phyloP scores from a whole-genome alignment of 768 basidiomycete genomes.

The Mycena capillaripes region DNA sequence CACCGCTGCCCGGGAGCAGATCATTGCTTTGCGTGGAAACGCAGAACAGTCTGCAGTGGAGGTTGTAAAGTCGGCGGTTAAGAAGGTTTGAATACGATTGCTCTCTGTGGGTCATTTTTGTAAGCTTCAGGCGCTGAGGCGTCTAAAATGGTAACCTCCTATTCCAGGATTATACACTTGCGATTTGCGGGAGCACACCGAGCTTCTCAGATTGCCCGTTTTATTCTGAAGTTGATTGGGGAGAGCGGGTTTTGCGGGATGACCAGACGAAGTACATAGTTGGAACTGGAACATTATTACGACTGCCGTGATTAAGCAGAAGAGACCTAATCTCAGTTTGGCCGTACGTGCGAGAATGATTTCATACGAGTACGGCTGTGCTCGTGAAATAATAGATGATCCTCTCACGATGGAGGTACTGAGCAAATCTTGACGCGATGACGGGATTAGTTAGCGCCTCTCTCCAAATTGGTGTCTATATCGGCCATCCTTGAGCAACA shows the following conservation, averaged over 20 bases:
- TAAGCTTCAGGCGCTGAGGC: neutral
- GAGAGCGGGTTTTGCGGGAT: neutral
- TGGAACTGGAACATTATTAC: neutral
- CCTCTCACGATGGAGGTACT: neutral
- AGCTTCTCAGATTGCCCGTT: neutral
- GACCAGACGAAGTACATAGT: no score
- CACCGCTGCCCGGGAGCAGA: constrained; percentile 29
- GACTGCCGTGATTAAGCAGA: neutral
- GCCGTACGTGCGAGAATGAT: constrained; percentile 6
- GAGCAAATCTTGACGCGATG: neutral
- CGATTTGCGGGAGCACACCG: neutral
- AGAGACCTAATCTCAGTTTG: constrained; percentile 19
- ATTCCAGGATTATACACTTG: neutral
- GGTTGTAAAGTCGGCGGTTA: constrained; percentile 27
- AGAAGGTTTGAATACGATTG: neutral
- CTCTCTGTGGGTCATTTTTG: neutral
- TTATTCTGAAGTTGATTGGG: neutral
- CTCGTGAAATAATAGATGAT: neutral
- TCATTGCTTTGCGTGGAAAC: constrained; percentile 32
- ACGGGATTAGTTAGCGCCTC: no score
- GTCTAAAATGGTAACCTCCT: neutral
- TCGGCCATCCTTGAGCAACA: no score
- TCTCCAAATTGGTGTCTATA: no score
- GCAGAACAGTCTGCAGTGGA: constrained; percentile 25
- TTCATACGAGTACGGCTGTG: constrained; percentile 3